Base-by-base conservation (phyloP, 176 grass and related monocot genomes). In the Sorghum bicolor region DNA sequence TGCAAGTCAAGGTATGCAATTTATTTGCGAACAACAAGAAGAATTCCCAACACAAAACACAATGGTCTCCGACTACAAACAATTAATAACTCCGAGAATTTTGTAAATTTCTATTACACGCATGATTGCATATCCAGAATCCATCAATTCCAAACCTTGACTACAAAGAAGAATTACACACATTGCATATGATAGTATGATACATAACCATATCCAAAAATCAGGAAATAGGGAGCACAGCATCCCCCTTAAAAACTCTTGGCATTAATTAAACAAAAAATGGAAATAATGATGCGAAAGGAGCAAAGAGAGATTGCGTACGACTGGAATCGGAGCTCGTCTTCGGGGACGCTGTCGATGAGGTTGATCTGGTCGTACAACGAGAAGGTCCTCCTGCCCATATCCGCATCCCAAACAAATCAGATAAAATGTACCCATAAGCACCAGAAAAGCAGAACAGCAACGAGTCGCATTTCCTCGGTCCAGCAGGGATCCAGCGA, bases 301-400 rank as follows among this genome's bases (percentile, higher is more conserved):
- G 45, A 60, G 17, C 26, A 39, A 58, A 14, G 15, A 30, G 43
- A 63, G 41, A 45, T 88, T 90, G 92, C 96, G 85, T 93, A 99
- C 96, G 93, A 74, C 84, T 96, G 93, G 79, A 99, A 99, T 20
- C 91, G 93, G 15, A 96, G 85, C 57, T 96, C 89, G 82, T 90
- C 93, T 62, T 96, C 87, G 8, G 91, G 91, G 63, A 99, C 91
- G 45, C 20, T 92, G 84, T 99, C 93, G 80, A 99, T 99, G 72
- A 99, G 96, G 86, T 99, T 99, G 80, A 99, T 99, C 91, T 99
- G 93, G 86, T 99, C 96, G 79, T 99, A 99, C 31, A 96, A 79
- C 25, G 96, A 99, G 75, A 96, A 96, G 13, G 93, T 92, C 53
- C 96, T 93, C 89, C 96, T 96, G 91, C 37, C 26, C 16, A 86